Base-by-base conservation (phyloP, 306 rosid genomes). In the Cicer chorassanicum region DNA sequence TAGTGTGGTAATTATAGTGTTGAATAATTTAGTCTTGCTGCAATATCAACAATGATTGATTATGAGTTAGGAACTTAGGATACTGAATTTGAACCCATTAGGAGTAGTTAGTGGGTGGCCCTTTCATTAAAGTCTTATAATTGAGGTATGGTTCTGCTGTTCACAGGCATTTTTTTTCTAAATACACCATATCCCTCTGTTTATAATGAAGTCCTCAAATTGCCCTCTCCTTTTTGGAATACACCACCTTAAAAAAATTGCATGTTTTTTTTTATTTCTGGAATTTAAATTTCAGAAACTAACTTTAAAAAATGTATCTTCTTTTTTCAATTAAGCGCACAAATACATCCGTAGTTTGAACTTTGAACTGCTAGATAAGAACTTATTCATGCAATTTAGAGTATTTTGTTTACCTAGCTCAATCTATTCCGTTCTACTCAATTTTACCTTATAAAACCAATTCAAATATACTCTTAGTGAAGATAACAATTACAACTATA, bases 221-320 rank as follows among this genome's bases (percentile, higher is more conserved):
- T 29, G 36, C 36, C 36, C 36, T 29, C 36, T 29, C 36, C 36
- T 29, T 29, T 29, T 29, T 29, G 5, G 13, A 55, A 55, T 55
- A 54, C 7, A 54, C n/a, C 2, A 14, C 11, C 59, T 18, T 18
- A 54, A 6, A 54, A 54, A 55, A 19, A 55, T 54, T 54, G 61
- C 61, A 55, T 55, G 13, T 19, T 55, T 55, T 29, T 55, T 29
- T 15, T 55, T 55, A 9, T 55, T 18, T 8, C 36, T 3, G 21
- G 36, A 55, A 18, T 55, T 55, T 55, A 56, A 56, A 21, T 56
- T 56, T 56, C 63, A 54, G 29, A 51, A 54, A 54, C 8, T 16
- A 18, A 54, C 61, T 54, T 54, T 54, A 1, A 6, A 56, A 56
- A 56, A 19, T 55, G 62, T 19, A 19, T 55, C 21, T 18, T 55